Evolutionary conservation across 495 filamentous ascomycete species (phyloP), one percentile per base, ranked within the genome.

Genomic region (Talaromyces nanjingensis): DNA sequence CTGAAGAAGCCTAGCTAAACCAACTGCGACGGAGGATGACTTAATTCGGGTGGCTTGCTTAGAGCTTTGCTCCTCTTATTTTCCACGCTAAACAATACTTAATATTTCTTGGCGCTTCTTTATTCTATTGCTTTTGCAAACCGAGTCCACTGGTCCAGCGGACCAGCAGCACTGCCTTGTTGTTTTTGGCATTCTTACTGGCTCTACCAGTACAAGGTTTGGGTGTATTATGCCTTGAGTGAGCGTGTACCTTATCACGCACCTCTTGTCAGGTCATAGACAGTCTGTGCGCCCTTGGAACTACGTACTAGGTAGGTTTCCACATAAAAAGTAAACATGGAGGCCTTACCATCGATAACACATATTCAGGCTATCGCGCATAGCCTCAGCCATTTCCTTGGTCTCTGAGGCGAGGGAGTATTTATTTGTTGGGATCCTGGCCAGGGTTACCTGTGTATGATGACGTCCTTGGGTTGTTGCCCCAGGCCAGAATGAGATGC

Each of bases 31-130:
- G 49, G 16, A 39, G 11, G 11, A 54, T 27, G 53, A 56, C 53
- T 56, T 56, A 56, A 56, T 56, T 56, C 53, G 53, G 53, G 53
- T 56, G 53, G 53, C 53, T 56, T 56, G 53, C 20, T 56, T 56
- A 56, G 53, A 56, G 53, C 53, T 37, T n/a, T 42, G 37, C n/a
- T 37, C 37, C 52, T 57, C 39, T 52, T 14, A 16, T 25, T 56
- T 29, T 8, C 49, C 49, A 22, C 49, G 53, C 53, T 56, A 56
- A 52, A 22, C 53, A 25, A 14, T 29, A 55, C 42, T 22, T 18
- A 20, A 49, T 49, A 49, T 49, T 49, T 49, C 45, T 49, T 49
- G 45, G 45, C 45, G 37, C 9, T 49, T 49, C n/a, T 7, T 49
- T 18, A 45, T 45, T 18, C 45, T 22, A 20, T 22, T 49, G n/a